Conservation (phyloP, 805 yeast genomes). For the Grigorovia yakushimaensis region DNA sequence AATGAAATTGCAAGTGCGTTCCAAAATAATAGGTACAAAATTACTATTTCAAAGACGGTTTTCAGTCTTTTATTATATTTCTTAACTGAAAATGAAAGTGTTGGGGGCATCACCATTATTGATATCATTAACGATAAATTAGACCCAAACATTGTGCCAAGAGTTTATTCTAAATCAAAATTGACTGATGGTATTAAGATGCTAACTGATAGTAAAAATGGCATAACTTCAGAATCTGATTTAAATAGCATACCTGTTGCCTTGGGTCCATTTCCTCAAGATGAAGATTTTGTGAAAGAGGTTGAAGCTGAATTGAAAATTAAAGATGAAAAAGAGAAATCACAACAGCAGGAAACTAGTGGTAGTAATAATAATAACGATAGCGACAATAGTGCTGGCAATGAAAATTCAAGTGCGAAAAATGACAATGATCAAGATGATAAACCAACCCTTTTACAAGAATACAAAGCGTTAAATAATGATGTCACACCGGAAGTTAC, state of each 20-base stretch:
- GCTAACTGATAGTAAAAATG: conserved; percentile 20
- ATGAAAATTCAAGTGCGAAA: conserved; percentile 3
- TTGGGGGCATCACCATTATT: conserved; percentile 83
- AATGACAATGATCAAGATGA: conserved; percentile 19
- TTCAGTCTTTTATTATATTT: conserved; percentile 77
- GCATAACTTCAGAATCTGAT: conserved; percentile 20
- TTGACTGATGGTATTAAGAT: conserved; percentile 27
- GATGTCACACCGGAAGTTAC: conserved; percentile 22
- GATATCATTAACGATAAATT: conserved; percentile 80
- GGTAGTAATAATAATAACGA: not conserved
- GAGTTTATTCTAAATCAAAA: conserved; percentile 27
- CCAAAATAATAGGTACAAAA: conserved; percentile 59
- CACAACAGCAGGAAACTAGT: conserved; percentile 13
- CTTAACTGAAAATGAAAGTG: conserved; percentile 81
- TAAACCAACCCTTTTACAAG: conserved; percentile 43
- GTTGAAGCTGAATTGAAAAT: conserved; percentile 73
- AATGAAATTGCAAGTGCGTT: conserved; percentile 74
- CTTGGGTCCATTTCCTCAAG: conserved; percentile 78
- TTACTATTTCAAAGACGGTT: conserved; percentile 73
- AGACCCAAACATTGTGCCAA: conserved; percentile 35
- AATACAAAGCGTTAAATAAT: conserved; percentile 50
- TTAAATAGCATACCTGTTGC: conserved; percentile 42
- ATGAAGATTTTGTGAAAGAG: conserved; percentile 75
- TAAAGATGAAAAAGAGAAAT: conserved; percentile 57
- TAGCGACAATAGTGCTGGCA: not conserved